Evolutionary conservation across 108 stramenopile species (phyloP).

Genomic region (Cyclotella baltica): DNA sequence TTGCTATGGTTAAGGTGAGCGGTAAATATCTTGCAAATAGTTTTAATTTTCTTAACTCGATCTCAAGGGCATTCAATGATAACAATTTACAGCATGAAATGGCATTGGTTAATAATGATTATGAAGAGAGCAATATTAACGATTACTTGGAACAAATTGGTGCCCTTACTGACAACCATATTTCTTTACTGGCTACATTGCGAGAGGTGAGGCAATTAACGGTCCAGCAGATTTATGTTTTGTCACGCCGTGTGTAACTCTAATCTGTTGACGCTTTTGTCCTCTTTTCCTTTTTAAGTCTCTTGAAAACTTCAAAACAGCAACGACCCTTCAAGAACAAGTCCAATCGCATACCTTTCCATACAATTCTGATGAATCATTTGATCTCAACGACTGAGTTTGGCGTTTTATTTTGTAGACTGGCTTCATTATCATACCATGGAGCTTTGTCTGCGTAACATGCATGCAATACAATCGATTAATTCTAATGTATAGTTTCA

Average conservation of each 20-base stretch:
- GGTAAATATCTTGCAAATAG: not conserved
- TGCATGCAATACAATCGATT: not conserved
- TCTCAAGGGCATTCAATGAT: not conserved
- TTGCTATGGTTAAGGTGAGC: slow-evolving; percentile 68
- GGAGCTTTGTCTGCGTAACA: too few relatives aligned
- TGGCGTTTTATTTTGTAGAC: not conserved
- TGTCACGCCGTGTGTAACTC: not conserved
- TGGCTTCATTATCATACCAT: too few relatives aligned
- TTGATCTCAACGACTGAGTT: slow-evolving; percentile 30
- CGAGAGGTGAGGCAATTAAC: slow-evolving; percentile 39
- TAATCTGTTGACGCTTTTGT: not conserved
- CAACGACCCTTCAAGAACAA: not conserved
- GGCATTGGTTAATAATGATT: slow-evolving; percentile 68
- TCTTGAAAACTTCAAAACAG: slow-evolving; percentile 14
- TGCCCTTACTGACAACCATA: slow-evolving; percentile 60
- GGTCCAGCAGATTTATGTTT: not conserved
- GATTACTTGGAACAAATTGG: slow-evolving; percentile 73
- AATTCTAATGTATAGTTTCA: not conserved
- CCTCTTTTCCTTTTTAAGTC: slow-evolving; percentile 9
- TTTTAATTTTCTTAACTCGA: too few relatives aligned
- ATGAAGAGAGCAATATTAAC: slow-evolving; percentile 69
- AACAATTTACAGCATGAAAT: slow-evolving; percentile 63
- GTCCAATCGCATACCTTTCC: not conserved
- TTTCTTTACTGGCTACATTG: slow-evolving; percentile 61
- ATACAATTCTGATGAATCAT: slow-evolving; percentile 17